A percentile compares a stretch with the other conserved stretches of the same genome.
These are phyloP conservation scores for Groenewaldozyma salmanticensis DNA, from an alignment of 805 yeast species.

Conservation along the genomic window DNA sequence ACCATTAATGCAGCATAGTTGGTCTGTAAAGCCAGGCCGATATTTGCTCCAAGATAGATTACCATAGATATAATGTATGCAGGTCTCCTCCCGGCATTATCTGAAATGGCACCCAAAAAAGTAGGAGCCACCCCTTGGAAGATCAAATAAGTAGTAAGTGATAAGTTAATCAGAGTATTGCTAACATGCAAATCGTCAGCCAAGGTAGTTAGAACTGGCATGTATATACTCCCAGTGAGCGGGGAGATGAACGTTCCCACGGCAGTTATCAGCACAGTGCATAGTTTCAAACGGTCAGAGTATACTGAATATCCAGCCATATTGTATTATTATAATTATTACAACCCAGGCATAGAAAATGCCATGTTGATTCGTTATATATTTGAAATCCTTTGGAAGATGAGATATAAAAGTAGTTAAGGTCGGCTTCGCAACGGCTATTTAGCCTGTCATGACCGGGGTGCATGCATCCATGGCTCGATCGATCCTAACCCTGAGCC, in stretches of 20 bases:
- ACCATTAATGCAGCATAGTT: slow-evolving; percentile 52
- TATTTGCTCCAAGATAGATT: slow-evolving; percentile 48
- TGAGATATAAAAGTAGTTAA: too few species aligned
- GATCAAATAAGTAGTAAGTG: slow-evolving; percentile 66
- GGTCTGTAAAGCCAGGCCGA: slow-evolving; percentile 53
- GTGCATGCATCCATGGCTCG: too few species aligned
- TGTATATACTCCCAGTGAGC: slow-evolving; percentile 38
- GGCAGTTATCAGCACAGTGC: background rate
- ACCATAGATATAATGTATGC: slow-evolving; percentile 47
- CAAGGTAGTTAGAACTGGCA: slow-evolving; percentile 61
- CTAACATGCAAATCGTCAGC: slow-evolving; percentile 44
- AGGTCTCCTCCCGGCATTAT: slow-evolving; percentile 63
- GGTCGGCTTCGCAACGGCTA: too few species aligned
- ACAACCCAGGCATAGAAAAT: too few species aligned
- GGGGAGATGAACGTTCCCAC: background rate
- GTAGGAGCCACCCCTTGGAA: slow-evolving; percentile 74
- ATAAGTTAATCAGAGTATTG: slow-evolving; percentile 50
- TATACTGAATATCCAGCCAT: background rate
- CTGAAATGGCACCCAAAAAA: slow-evolving; percentile 64
- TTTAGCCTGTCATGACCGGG: too few species aligned
- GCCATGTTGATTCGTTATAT: too few species aligned
- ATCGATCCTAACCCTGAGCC: too few species aligned
- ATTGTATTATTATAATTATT: too few species aligned
- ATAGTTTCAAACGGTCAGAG: background rate
- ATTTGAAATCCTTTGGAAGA: too few species aligned